Evolutionary conservation across 495 filamentous ascomycete species (phyloP).

Genomic region (Trichoderma asperelloides): DNA sequence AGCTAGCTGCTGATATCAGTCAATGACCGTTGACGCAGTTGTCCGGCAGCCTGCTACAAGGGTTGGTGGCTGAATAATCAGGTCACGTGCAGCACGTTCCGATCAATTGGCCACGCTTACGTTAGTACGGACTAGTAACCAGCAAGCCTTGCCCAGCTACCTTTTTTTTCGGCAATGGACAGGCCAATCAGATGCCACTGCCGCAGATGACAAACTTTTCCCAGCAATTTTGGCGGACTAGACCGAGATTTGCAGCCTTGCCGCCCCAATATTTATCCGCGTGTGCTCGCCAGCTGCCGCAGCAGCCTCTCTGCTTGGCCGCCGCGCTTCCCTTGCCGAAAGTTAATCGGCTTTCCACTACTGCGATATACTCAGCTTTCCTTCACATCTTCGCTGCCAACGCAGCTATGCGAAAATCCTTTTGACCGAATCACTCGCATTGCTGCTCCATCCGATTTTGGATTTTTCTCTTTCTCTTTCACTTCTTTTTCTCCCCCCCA

Average conservation of each 20-base stretch:
- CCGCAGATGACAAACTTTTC: neutral
- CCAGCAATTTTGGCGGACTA: neutral
- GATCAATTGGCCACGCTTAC: neutral
- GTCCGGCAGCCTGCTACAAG: conserved; percentile 1
- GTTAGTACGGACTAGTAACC: neutral
- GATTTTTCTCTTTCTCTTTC: neutral
- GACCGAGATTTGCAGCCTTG: neutral
- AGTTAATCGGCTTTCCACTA: neutral
- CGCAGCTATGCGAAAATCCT: neutral
- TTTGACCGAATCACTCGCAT: neutral
- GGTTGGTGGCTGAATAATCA: neutral
- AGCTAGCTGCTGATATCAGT: conserved; percentile 1
- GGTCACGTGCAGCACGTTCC: neutral
- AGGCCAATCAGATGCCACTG: neutral
- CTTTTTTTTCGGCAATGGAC: neutral
- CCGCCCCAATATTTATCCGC: conserved; percentile 3
- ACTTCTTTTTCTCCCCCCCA: neutral
- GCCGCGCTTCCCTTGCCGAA: neutral
- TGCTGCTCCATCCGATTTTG: neutral
- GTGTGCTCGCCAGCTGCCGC: neutral
- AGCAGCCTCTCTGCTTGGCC: neutral
- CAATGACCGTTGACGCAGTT: conserved; percentile 6
- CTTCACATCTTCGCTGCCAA: neutral
- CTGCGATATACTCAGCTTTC: neutral
- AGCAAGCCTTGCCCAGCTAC: neutral